These are phyloP conservation scores for Grosmannia penicillata DNA, from an alignment of 2,329 filamentous ascomycete genomes.

Conservation along the genomic window DNA sequence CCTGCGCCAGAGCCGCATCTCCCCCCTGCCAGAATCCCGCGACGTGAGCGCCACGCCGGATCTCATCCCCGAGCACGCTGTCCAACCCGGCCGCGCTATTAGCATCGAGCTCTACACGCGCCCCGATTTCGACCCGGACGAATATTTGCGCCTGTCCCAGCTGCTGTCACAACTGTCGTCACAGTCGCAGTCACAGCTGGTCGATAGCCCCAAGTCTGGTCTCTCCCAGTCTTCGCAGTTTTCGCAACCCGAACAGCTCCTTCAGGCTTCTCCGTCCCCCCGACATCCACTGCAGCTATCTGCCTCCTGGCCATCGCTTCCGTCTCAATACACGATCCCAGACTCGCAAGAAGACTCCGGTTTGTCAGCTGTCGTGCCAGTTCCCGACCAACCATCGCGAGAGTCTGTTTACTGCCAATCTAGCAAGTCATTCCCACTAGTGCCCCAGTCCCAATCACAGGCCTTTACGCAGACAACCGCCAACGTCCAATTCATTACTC, in stretches of 20 bases:
- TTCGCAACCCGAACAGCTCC: background rate
- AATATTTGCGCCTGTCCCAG: conserved; percentile 1
- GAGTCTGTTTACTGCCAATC: no score
- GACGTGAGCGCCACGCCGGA: no score
- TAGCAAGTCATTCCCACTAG: no score
- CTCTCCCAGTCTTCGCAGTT: no score
- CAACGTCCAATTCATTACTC: conserved; percentile 5
- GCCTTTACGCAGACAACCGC: no score
- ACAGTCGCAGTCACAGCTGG: background rate
- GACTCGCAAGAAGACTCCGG: conserved; percentile 7
- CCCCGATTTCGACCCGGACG: conserved; percentile 5
- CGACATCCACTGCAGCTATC: background rate
- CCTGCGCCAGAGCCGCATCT: no score
- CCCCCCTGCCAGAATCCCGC: no score
- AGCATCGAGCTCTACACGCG: conserved; percentile 1
- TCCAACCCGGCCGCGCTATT: no score
- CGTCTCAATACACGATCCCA: conserved; percentile 6
- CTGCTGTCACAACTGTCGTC: background rate
- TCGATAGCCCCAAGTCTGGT: background rate
- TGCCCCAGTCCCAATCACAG: no score
- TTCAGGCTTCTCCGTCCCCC: background rate
- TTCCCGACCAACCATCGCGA: background rate
- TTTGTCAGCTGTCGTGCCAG: background rate
- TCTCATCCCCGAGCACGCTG: no score
- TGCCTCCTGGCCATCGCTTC: no score